These are phyloP conservation scores for Penicillium cataractarum DNA, from an alignment of 495 filamentous ascomycete genomes.

Conservation along the genomic window DNA sequence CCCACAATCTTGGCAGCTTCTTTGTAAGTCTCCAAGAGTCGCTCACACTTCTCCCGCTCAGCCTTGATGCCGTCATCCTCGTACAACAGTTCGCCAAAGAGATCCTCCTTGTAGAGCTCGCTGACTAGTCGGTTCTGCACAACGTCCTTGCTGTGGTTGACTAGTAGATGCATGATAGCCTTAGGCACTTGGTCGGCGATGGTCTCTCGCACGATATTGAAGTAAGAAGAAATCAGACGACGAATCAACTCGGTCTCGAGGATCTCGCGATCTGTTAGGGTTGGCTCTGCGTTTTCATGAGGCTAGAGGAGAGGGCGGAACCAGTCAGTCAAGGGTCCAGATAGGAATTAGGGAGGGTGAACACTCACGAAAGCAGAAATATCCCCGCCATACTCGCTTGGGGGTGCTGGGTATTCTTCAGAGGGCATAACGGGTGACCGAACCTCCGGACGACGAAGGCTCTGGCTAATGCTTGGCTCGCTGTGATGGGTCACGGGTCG, in stretches of 20 bases:
- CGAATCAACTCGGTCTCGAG: conserved; percentile 98
- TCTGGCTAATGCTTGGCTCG: conserved; percentile 83
- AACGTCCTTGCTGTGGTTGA: conserved; percentile 96
- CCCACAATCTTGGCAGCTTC: conserved; percentile 97
- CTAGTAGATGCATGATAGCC: conserved; percentile 97
- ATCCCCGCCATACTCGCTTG: conserved; percentile 51
- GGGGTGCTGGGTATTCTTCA: conserved; percentile 45
- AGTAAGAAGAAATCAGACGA: conserved; percentile 94
- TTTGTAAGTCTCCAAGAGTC: conserved; percentile 87
- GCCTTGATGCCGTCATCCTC: conserved; percentile 97
- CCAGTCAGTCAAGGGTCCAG: neutral
- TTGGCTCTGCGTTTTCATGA: conserved; percentile 64
- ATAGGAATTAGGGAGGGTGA: neutral
- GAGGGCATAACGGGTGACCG: conserved; percentile 42
- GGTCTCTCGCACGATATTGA: conserved; percentile 96
- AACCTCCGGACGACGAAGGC: conserved; percentile 74
- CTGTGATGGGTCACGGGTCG: conserved; percentile 72
- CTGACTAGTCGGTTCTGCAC: conserved; percentile 96
- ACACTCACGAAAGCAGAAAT: conserved; percentile 62
- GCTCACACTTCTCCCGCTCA: conserved; percentile 97
- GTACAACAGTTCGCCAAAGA: conserved; percentile 92
- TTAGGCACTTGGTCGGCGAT: conserved; percentile 98
- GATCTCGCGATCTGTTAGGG: conserved; percentile 90
- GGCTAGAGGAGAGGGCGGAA: conserved; percentile 21
- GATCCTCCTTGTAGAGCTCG: conserved; percentile 90